Evolutionary conservation across 2,329 filamentous ascomycete species (phyloP).

Genomic region (Fusarium multiceps): DNA sequence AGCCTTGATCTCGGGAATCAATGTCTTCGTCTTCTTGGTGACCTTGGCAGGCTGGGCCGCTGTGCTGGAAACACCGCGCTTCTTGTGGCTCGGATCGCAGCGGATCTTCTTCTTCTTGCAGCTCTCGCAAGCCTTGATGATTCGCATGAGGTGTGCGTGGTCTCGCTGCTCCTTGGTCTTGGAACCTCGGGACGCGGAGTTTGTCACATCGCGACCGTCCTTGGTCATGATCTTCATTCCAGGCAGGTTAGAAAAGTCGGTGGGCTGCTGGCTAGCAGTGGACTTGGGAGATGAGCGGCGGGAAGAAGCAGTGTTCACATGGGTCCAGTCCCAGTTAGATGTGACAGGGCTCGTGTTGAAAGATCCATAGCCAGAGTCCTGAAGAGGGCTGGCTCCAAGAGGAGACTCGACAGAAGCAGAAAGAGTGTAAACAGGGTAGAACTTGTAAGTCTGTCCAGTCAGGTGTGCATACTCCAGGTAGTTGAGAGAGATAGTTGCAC

Average conservation of each 20-base stretch:
- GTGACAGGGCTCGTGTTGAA: slow-evolving; percentile 63
- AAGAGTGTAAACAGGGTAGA: slow-evolving; percentile 63
- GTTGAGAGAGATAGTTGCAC: slow-evolving; percentile 67
- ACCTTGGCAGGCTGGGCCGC: slow-evolving; percentile 50
- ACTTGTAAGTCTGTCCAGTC: slow-evolving; percentile 70
- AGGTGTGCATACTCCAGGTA: slow-evolving; percentile 65
- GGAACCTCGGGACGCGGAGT: slow-evolving; percentile 69
- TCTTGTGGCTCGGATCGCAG: slow-evolving; percentile 70
- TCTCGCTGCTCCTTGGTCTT: slow-evolving; percentile 76
- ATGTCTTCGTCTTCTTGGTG: slow-evolving; percentile 56
- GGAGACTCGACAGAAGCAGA: slow-evolving; percentile 56
- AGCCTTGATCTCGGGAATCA: slow-evolving; percentile 29
- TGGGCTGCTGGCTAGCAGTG: slow-evolving; percentile 47
- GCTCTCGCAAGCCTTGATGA: slow-evolving; percentile 73
- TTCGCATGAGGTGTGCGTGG: slow-evolving; percentile 73
- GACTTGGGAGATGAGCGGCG: slow-evolving; percentile 45
- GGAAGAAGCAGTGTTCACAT: slow-evolving; percentile 49
- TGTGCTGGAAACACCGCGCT: slow-evolving; percentile 53
- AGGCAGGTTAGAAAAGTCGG: slow-evolving; percentile 65
- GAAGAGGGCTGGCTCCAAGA: slow-evolving; percentile 53
- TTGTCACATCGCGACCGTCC: slow-evolving; percentile 71
- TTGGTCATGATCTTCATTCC: slow-evolving; percentile 76
- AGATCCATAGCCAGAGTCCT: slow-evolving; percentile 60
- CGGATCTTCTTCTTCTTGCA: slow-evolving; percentile 73
- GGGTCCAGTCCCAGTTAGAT: slow-evolving; percentile 61